Conservation (phyloP, 495 filamentous ascomycete species). For the Aspergillus hancockii region DNA sequence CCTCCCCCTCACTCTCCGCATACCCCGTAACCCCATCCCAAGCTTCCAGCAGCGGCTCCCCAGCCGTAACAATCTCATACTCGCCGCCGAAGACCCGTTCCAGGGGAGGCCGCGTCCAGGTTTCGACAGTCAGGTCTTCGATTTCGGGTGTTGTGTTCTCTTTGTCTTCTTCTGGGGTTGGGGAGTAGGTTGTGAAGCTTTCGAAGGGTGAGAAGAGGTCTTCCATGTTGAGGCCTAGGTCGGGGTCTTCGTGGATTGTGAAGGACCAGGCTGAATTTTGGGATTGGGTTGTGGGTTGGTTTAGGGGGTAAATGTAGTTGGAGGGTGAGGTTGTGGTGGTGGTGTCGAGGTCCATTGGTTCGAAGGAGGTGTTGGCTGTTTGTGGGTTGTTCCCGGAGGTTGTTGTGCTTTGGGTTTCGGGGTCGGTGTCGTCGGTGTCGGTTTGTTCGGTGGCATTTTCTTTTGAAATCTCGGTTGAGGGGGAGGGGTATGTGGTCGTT, state of each 20-base stretch:
- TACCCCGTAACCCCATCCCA: background rate
- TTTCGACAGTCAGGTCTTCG: background rate
- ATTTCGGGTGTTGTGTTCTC: conserved; percentile 7
- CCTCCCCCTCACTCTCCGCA: background rate
- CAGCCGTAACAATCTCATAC: no score
- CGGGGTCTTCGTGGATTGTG: conserved; percentile 27
- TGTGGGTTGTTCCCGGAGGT: background rate
- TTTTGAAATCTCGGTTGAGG: background rate
- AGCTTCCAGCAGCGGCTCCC: background rate
- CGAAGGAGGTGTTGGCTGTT: background rate
- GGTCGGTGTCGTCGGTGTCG: background rate
- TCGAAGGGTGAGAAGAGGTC: background rate
- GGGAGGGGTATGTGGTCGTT: no score
- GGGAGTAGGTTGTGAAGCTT: conserved; percentile 4
- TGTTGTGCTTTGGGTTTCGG: background rate
- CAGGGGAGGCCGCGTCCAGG: background rate
- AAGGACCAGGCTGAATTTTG: conserved; percentile 1
- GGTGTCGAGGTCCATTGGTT: background rate
- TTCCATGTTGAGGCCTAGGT: no score
- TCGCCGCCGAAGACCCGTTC: background rate
- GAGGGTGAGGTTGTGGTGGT: background rate
- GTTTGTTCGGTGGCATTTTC: background rate
- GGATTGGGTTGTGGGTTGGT: no score
- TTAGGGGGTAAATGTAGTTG: no score
- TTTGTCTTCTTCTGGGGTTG: conserved; percentile 18